These are phyloP conservation scores for Ilyonectria mors-panacis DNA, from an alignment of 2,329 filamentous ascomycete genomes.

Conservation along the genomic window DNA sequence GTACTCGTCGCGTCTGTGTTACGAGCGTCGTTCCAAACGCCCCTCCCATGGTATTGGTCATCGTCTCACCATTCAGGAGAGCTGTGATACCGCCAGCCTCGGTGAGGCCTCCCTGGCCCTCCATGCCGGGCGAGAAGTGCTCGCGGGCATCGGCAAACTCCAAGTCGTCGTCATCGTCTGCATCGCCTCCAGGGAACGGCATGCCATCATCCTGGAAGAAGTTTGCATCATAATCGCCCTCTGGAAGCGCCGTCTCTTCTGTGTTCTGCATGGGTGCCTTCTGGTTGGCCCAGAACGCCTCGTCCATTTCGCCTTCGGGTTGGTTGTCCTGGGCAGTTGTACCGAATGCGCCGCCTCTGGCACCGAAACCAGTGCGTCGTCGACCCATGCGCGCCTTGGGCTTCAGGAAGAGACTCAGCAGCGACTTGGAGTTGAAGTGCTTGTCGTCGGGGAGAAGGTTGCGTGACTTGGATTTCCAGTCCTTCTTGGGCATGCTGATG, in stretches of 20 bases:
- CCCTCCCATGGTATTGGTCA: slow-evolving; percentile 60
- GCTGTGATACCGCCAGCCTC: slow-evolving; percentile 65
- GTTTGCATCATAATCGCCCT: slow-evolving; percentile 94
- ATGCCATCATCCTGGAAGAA: slow-evolving; percentile 95
- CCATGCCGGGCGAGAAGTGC: slow-evolving; percentile 79
- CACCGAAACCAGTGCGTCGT: slow-evolving; percentile 69
- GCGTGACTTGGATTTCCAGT: slow-evolving; percentile 94
- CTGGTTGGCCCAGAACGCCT: slow-evolving; percentile 92
- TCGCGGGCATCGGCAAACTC: slow-evolving; percentile 88
- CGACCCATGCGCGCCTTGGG: slow-evolving; percentile 88
- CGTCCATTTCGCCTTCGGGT: slow-evolving; percentile 86
- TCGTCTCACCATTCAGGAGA: slow-evolving; percentile 66
- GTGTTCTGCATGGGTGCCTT: slow-evolving; percentile 65
- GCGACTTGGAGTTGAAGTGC: slow-evolving; percentile 94
- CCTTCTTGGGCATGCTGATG: slow-evolving; percentile 91
- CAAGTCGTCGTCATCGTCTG: slow-evolving; percentile 75
- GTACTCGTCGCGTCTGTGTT: slow-evolving; percentile 73
- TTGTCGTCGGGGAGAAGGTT: slow-evolving; percentile 98
- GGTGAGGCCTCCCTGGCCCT: slow-evolving; percentile 63
- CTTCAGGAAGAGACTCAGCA: slow-evolving; percentile 93
- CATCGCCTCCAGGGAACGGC: slow-evolving; percentile 73
- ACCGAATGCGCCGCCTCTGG: slow-evolving; percentile 58
- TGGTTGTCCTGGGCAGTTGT: slow-evolving; percentile 63
- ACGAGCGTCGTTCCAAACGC: slow-evolving; percentile 78
- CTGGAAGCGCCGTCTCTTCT: slow-evolving; percentile 71